A percentile compares a stretch with the other conserved stretches of the same genome.
These are phyloP conservation scores for Mycena filopes DNA, from an alignment of 768 basidiomycete species.

Conservation along the genomic window DNA sequence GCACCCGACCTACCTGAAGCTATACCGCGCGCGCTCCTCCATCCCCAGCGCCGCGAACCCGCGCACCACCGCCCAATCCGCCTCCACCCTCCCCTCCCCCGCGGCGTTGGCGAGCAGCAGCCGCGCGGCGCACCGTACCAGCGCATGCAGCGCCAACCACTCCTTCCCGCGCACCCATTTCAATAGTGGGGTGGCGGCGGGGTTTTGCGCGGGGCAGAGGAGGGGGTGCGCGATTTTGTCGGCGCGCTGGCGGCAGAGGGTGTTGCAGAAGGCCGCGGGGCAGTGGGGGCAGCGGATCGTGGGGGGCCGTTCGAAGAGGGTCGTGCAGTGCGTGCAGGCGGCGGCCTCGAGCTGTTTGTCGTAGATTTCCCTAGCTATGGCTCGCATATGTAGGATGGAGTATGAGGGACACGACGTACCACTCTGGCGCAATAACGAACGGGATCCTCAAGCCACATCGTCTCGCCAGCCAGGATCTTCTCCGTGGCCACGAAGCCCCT, in stretches of 20 bases:
- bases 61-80: constrained; percentile 66
- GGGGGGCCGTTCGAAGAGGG: constrained; percentile 60
- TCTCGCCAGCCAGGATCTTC: constrained; percentile 74
- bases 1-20: constrained; percentile 47
- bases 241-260: constrained; percentile 77
- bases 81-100: constrained; percentile 52
- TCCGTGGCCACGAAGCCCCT: constrained; percentile 83
- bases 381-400: no score
- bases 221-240: constrained; percentile 73
- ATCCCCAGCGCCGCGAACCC: constrained; percentile 81
- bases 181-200: constrained; percentile 68
- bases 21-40: constrained; percentile 71
- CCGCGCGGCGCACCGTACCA: constrained; percentile 72
- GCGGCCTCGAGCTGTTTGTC: constrained; percentile 67
- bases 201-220: constrained; percentile 81
- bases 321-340: constrained; percentile 82
- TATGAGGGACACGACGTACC: no score
- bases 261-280: constrained; percentile 80
- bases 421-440: constrained; percentile 85
- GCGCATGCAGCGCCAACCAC: constrained; percentile 84
- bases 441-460: constrained; percentile 88
- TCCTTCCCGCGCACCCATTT: constrained; percentile 65
- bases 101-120: constrained; percentile 66
- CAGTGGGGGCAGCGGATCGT: constrained; percentile 59
- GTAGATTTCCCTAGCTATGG: constrained; percentile 78